Base-by-base conservation (phyloP, 179 eudicot species). In the Sideroxylon spinosum region DNA sequence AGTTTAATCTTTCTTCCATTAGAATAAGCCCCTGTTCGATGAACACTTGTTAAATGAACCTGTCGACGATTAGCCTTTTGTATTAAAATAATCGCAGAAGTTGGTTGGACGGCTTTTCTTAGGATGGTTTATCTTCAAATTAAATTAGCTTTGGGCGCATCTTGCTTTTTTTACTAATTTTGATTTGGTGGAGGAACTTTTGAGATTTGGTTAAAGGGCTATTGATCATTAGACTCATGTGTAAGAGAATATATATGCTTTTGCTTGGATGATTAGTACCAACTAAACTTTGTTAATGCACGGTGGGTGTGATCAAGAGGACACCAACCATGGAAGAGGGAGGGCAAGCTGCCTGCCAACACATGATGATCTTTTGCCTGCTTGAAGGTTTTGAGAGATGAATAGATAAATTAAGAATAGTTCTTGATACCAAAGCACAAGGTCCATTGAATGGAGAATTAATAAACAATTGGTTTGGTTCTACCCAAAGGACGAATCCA, bases 211-310 rank as follows among this genome's bases (percentile, higher is more conserved):
- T 28, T 76, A 4, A 76, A 69, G 63, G 37, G 9, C 69, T 57
- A 73, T 37, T 37, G 44, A 25, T 75, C 57, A 76, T 71, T 76
- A 81, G 67, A 53, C 49, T 76, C 83, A 76, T 81, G 83, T 71
- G 79, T 55, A 19, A 28, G 16, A 44, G 75, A 67, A 48, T 57
- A 62, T 32, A 76, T 62, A 52, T 9, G 57, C 73, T 50, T 67
- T 66, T 37, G 56, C 61, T 76, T 76, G 12, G 13, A 71, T 81
- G 76, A 64, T 71, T 50, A 71, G 76, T 72, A 64, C 63, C 22
- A 23, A 2, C 14, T 50, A 11, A 22, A 22, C 19, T 52, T 76
- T 52, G 0, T 65, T 63, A 59, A 60, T 71, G 44, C 44, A 37
- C 0, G 76, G 80, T 71, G 64, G 11, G 79, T 57, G 79, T 60